These are phyloP conservation scores for Alternaria sp. DNA, from an alignment of 2,329 filamentous ascomycete genomes.

Conservation along the genomic window DNA sequence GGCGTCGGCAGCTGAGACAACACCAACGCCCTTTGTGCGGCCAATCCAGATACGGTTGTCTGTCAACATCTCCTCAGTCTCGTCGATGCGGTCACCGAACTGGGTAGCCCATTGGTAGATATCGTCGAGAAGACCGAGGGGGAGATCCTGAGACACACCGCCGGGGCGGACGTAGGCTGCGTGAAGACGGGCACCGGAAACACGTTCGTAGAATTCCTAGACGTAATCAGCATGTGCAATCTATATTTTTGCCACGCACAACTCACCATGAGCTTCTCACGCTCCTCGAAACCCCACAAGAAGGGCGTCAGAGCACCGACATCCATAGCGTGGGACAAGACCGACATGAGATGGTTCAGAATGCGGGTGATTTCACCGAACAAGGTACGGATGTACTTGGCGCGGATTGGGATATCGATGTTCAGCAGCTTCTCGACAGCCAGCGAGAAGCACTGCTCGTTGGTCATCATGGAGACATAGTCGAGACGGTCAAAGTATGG, in stretches of 20 bases:
- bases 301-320: slow-evolving; percentile 97
- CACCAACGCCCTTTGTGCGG: slow-evolving; percentile 87
- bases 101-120: slow-evolving; percentile 99
- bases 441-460: slow-evolving; percentile 95
- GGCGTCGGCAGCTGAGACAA: slow-evolving; percentile 90
- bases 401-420: slow-evolving; percentile 90
- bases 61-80: slow-evolving; percentile 97
- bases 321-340: slow-evolving; percentile 97
- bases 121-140: slow-evolving; percentile 91
- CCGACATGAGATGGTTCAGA: slow-evolving; percentile 97
- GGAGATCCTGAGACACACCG: slow-evolving; percentile 94
- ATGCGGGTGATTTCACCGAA: slow-evolving; percentile 95
- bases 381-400: slow-evolving; percentile 95
- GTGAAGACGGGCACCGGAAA: slow-evolving; percentile 96
- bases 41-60: slow-evolving; percentile 99
- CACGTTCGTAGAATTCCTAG: slow-evolving; percentile 99
- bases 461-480: slow-evolving; percentile 99
- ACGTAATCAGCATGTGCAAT: slow-evolving; percentile 11
- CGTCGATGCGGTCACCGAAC: slow-evolving; percentile 97
- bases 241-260: background rate
- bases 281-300: slow-evolving; percentile 99
- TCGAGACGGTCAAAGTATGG: slow-evolving; percentile 99
- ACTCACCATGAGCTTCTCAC: slow-evolving; percentile 97
- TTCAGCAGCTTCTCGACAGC: slow-evolving; percentile 98
- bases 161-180: slow-evolving; percentile 96